These are phyloP conservation scores for Scheffersomyces illinoinensis DNA, from an alignment of 1,139 yeast species.

Conservation along the genomic window DNA sequence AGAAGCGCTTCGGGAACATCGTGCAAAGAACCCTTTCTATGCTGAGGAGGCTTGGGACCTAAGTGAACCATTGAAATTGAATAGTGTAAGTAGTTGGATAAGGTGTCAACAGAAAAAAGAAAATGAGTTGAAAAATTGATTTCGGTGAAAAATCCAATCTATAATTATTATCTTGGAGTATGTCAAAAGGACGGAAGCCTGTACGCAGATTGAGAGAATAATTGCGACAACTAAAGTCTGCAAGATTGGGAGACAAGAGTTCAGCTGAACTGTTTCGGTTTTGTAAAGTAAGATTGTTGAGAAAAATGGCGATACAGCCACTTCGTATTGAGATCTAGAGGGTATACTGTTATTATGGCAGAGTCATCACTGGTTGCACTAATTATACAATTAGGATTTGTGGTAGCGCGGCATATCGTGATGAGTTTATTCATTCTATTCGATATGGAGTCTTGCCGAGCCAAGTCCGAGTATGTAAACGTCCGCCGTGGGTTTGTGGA, in stretches of 20 bases:
- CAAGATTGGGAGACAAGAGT: not conserved
- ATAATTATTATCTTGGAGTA: not conserved
- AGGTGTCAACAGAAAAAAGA: not conserved
- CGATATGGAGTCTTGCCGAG: no score
- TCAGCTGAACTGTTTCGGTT: not conserved
- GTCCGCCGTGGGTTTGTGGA: not conserved
- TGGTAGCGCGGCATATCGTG: not conserved
- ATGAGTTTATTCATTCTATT: not conserved
- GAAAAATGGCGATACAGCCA: not conserved
- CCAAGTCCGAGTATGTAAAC: not conserved
- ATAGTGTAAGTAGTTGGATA: not conserved
- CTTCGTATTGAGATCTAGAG: no score
- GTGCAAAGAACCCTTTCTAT: slow-evolving; percentile 78
- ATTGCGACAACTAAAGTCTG: not conserved
- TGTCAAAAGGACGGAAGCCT: not conserved
- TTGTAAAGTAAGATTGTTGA: not conserved
- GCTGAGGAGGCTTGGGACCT: slow-evolving; percentile 83
- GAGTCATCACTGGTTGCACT: no score
- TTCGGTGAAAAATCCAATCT: not conserved
- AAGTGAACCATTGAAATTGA: slow-evolving; percentile 64
- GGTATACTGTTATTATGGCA: no score
- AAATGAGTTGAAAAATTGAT: not conserved
- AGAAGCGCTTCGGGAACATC: slow-evolving; percentile 69
- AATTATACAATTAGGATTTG: not conserved
- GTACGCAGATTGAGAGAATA: not conserved